Evolutionary conservation across 2,329 filamentous ascomycete species (phyloP).

Genomic region (Lecanosticta acicola): DNA sequence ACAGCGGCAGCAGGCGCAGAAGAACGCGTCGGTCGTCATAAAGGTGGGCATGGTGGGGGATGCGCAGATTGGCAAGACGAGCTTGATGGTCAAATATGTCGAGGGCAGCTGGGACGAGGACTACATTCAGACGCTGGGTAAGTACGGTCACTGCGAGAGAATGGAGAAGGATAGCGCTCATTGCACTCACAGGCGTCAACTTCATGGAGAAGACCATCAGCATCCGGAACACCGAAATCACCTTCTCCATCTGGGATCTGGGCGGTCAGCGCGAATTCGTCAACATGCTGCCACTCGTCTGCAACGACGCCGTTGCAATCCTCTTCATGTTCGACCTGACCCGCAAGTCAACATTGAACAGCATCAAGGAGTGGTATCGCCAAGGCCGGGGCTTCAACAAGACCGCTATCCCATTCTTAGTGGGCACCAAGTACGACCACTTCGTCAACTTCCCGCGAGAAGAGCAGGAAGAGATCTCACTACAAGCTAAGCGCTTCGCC

Average conservation of each 20-base stretch:
- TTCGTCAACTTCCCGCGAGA: conserved; percentile 98
- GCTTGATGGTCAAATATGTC: conserved; percentile 98
- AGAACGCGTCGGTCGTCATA: conserved; percentile 74
- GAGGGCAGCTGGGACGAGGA: conserved; percentile 99
- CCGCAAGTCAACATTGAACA: conserved; percentile 95
- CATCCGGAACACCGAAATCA: conserved; percentile 98
- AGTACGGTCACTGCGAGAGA: conserved; percentile 17
- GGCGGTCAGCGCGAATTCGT: conserved; percentile 98
- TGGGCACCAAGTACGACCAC: conserved; percentile 98
- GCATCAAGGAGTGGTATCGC: conserved; percentile 99
- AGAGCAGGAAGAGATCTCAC: conserved; percentile 97
- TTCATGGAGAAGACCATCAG: conserved; percentile 99
- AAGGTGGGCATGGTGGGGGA: conserved; percentile 99
- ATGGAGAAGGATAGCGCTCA: conserved; percentile 6
- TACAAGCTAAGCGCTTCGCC: conserved; percentile 92
- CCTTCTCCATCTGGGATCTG: conserved; percentile 98
- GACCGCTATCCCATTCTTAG: conserved; percentile 95
- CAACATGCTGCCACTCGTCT: conserved; percentile 99
- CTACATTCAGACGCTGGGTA: conserved; percentile 93
- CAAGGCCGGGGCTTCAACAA: conserved; percentile 99
- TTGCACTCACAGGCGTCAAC: conserved; percentile 66
- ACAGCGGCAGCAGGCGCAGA: conserved; percentile 38
- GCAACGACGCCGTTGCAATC: conserved; percentile 97
- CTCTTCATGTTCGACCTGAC: conserved; percentile 99
- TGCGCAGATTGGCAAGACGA: conserved; percentile 98